A percentile compares a stretch with the other conserved stretches of the same genome.
These are phyloP conservation scores for Phytophthora niederhauseri DNA, from an alignment of 352 stramenopile genomes.

Conservation along the genomic window DNA sequence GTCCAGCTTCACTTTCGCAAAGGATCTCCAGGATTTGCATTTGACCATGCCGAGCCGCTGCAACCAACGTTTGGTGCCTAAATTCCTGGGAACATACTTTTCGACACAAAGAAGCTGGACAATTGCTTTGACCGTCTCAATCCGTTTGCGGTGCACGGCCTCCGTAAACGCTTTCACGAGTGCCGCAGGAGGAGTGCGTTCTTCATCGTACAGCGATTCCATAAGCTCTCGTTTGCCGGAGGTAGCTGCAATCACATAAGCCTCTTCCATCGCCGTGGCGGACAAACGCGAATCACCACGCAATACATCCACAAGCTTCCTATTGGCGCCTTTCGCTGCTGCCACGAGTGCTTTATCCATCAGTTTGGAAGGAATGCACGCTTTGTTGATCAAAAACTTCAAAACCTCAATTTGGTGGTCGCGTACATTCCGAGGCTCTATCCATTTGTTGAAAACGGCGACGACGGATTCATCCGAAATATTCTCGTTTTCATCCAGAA, in stretches of 20 bases:
- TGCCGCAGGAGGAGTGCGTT: not conserved
- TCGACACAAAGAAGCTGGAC: not conserved
- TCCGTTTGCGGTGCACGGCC: not conserved
- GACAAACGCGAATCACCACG: not conserved
- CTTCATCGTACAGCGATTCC: not conserved
- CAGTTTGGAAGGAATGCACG: not conserved
- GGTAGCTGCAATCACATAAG: not conserved
- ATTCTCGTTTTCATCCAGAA: slow-evolving; percentile 1
- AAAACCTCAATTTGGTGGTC: not conserved
- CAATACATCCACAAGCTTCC: not conserved
- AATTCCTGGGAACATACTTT: not conserved
- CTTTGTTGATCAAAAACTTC: not conserved
- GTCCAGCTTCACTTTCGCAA: not conserved
- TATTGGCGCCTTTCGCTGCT: not conserved
- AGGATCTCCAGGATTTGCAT: not conserved
- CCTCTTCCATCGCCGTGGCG: not conserved
- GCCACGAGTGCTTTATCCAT: not conserved
- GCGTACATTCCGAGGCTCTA: too few relatives aligned
- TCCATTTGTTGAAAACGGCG: not conserved
- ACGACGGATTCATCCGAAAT: not conserved
- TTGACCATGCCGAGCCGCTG: not conserved
- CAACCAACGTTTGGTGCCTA: not conserved
- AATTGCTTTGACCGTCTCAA: not conserved
- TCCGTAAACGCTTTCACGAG: not conserved
- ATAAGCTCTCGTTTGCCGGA: not conserved